phyloP scores from a whole-genome alignment of 768 basidiomycete genomes.

The Phaeotremella fagi region DNA sequence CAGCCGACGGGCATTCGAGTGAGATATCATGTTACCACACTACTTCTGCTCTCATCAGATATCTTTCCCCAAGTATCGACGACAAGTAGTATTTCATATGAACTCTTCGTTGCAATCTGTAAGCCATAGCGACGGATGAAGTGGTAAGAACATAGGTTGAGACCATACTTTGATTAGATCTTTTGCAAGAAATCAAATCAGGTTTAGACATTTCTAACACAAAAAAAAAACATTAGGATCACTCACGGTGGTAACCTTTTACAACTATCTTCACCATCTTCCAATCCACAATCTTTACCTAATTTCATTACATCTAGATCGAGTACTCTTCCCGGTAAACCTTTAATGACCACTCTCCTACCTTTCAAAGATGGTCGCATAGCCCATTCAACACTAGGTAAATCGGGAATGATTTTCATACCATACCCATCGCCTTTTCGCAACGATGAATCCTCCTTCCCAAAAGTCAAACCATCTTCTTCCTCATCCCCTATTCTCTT shows the following conservation, averaged over 20 bases:
- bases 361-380: not conserved
- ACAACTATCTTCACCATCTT: conserved; percentile 3
- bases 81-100: conserved; percentile 19
- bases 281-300: conserved; percentile 14
- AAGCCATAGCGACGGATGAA: conserved; percentile 14
- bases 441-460: not conserved
- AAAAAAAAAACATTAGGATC: not conserved
- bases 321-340: conserved; percentile 3
- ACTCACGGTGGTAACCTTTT: conserved; percentile 16
- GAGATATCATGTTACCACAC: not conserved
- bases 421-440: not conserved
- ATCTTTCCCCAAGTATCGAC: conserved; percentile 7
- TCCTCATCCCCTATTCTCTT: not conserved
- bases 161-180: conserved; percentile 4
- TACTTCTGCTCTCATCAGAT: conserved; percentile 15
- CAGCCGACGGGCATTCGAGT: not conserved
- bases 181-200: not conserved
- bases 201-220: too few relatives aligned
- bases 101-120: conserved; percentile 11
- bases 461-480: not conserved
- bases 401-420: not conserved
- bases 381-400: conserved; percentile 9
- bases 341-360: conserved; percentile 15
- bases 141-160: conserved; percentile 17
- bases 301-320: conserved; percentile 7